Evolutionary conservation across 148 eudicot species (phyloP), one percentile per base, ranked within the genome.

Genomic region (Cornus florida): DNA sequence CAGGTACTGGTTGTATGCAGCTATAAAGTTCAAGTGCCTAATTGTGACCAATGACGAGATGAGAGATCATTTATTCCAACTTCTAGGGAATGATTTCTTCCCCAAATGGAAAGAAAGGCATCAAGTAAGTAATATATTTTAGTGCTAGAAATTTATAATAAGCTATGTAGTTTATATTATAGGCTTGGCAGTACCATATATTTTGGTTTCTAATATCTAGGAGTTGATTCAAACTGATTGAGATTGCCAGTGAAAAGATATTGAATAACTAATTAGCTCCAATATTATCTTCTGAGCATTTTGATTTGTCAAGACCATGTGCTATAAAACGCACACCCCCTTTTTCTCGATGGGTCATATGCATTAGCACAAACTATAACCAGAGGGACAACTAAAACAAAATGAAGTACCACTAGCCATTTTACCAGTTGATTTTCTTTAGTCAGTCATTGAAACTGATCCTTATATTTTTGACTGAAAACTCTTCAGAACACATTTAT

Each of bases 1-100:
- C 90, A 94, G 98, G 98, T 94, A 92, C 89, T 94, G 97, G 97
- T 86, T 94, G 83, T 94, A 94, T 86, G 98, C 97, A 82, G 96
- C 98, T 73, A 92, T 94, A 82, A 94, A 90, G 78, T 91, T 74
- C 69, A 92, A 88, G 83, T 87, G 94, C 86, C 85, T 94, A 76
- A 70, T 94, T 53, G 93, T 94, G 79, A 94, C 98, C 72, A 94
- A 94, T 50, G 98, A 94, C 76, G 97, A 92, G 86, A 94, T 94
- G 98, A 90, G 98, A 82, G 97, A 94, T 85, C 98, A 94, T 80
- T 86, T 87, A 32, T 92, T 92, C 73, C 97, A 92, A 68, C 92
- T 94, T 33, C 73, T 94, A 69, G 98, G 98, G 70, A 92, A 90
- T 83, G 98, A 94, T 83, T 94, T 94, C 69, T 94, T 94, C 72